These are phyloP conservation scores for Rhizoclosmatium sp. DNA, from an alignment of 192 early-diverging fungal genomes.

Conservation along the genomic window DNA sequence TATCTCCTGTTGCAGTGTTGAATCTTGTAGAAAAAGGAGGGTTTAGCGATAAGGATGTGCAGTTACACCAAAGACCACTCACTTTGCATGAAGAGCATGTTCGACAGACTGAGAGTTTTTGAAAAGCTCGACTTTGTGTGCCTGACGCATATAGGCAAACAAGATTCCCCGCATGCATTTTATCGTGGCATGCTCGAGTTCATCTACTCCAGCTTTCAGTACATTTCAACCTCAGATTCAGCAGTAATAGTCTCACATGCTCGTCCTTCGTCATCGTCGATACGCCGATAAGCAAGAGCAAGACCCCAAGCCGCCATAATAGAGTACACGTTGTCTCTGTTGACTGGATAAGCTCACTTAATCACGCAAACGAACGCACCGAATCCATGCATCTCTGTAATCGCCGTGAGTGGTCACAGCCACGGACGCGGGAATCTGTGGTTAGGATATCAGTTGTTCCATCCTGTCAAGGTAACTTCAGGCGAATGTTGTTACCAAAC, in stretches of 20 bases:
- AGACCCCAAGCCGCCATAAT: conserved; percentile 85
- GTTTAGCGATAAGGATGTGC: background rate
- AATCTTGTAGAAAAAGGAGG: conserved; percentile 53
- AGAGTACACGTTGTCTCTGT: conserved; percentile 88
- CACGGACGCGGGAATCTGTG: conserved; percentile 81
- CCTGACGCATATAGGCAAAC: conserved; percentile 84
- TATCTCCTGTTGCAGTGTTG: conserved; percentile 82
- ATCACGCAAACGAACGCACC: conserved; percentile 50
- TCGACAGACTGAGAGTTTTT: conserved; percentile 79
- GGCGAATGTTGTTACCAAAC: conserved; percentile 54
- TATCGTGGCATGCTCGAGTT: conserved; percentile 84
- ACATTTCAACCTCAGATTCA: background rate
- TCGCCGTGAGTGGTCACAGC: conserved; percentile 88
- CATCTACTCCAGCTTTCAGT: conserved; percentile 57
- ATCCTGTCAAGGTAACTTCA: background rate
- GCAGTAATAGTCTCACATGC: conserved; percentile 67
- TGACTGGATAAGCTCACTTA: conserved; percentile 1
- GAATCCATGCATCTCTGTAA: conserved; percentile 90
- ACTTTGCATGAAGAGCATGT: conserved; percentile 87
- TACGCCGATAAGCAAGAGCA: conserved; percentile 81
- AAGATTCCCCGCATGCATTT: conserved; percentile 88
- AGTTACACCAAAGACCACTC: conserved; percentile 22
- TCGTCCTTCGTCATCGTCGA: conserved; percentile 83
- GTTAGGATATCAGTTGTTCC: background rate
- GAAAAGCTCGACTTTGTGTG: conserved; percentile 81